Percentiles rank a stretch among this genome's conserved stretches.
Evolutionary conservation across 2,329 filamentous ascomycete genomes (phyloP).

Genomic region (Talaromyces islandicus): DNA sequence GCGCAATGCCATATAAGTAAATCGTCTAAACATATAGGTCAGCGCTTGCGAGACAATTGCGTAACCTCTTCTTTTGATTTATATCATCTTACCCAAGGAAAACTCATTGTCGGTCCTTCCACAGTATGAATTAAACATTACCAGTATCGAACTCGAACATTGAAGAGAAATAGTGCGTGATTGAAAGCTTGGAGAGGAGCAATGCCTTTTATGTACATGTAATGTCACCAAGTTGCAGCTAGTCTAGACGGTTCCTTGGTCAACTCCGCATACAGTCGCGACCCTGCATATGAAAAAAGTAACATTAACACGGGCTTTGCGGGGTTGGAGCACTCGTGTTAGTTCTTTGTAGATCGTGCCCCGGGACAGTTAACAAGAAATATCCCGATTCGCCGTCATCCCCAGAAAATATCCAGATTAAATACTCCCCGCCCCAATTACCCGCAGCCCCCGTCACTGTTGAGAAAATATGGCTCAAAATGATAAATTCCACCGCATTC

Average conservation of each 20-base stretch:
- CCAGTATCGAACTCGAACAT: not conserved
- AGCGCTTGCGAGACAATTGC: not conserved
- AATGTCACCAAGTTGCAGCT: not conserved
- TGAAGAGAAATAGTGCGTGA: not conserved
- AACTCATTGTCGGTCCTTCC: not conserved
- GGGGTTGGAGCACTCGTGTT: not conserved
- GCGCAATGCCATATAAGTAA: conserved; percentile 23
- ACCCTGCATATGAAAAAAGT: not conserved
- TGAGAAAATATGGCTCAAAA: not conserved
- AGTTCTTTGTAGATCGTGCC: not conserved
- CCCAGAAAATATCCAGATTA: not conserved
- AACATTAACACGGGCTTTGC: not conserved
- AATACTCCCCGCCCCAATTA: not conserved
- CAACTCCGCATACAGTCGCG: not conserved
- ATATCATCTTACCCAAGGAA: not conserved
- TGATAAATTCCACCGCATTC: not conserved
- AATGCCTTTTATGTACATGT: not conserved
- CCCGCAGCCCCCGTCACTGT: not conserved
- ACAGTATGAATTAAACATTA: not conserved
- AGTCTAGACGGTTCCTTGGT: not conserved
- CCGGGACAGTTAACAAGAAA: not conserved
- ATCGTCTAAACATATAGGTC: conserved; percentile 8
- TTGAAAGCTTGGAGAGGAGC: not conserved
- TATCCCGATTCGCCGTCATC: not conserved
- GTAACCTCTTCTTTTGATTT: not conserved